Evolutionary conservation across 208 protist species (phyloP), one percentile per base, ranked within the genome.

Genomic region (Balamuthia mandrillaris): DNA sequence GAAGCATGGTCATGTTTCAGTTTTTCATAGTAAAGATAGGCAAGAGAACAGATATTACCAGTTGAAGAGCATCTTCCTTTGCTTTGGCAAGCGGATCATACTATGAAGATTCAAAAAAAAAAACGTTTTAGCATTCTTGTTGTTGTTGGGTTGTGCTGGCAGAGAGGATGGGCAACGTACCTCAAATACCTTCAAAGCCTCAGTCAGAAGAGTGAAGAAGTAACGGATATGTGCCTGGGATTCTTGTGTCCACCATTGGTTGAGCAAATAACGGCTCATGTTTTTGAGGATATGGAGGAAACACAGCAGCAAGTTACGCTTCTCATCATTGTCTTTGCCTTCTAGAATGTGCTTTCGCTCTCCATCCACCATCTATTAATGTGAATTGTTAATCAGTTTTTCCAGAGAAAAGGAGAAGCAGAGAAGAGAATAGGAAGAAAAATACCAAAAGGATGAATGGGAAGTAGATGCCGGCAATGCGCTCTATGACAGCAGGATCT

Each of bases 191-290:
- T 79, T 79, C 45, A 60, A 31, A 14, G 47, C 51, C 1, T 60
- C 33, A 16, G 39, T 18, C 12, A 79, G 49, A 5, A 79, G 29
- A 14, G 45, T 24, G 10, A 79, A 37, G 70, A 79, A 79, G 42
- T 27, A 10, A 12, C 58, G 29, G 37, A 51, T 14, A 31, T 60
- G 70, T 1, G 70, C 70, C 2, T 41, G 45, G 24, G 70, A 41
- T 21, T 79, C 70, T 47, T 79, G 33, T 10, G 27, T n/a, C 70
- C 70, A 79, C 70, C 70, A 79, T 29, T 79, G 51, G 49, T 79
- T 41, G 1, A 79, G 9, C 70, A 79, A n/a, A 10, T 52, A 31
- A 1, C 70, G 42, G 1, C 45, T 44, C 44, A 33, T 60, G 33
- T 79, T 79, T 16, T 60, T 47, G 27, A 79, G 27, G 1, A 79